Base-by-base conservation (phyloP, 495 filamentous ascomycete genomes). In the Hyaloscypha finlandica region DNA sequence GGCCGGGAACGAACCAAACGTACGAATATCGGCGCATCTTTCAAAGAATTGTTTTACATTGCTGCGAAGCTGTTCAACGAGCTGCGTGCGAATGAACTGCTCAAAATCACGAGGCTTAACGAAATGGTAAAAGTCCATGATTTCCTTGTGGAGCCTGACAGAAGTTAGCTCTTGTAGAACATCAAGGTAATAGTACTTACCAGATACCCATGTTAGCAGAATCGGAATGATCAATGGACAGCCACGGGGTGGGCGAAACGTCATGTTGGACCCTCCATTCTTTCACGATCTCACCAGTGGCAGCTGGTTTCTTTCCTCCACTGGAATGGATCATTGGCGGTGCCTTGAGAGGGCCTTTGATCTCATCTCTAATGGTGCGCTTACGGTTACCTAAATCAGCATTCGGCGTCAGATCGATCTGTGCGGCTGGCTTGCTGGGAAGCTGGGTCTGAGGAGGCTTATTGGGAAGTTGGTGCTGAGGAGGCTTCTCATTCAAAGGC, bases 1-100 rank as follows among this genome's bases (percentile, higher is more conserved):
- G 9, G 92, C 92, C 16, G 92, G 91, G 71, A 93, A 99, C 0
- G 95, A 98, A 19, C 95, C 95, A 77, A 98, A 99, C 11, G 88
- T 81, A 22, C 83, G 81, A 2, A 97, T 75, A 48, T 88, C 80
- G 29, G 86, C 82, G 48, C 85, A 83, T 5, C 77, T 72, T 69
- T 85, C 85, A 14, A 79, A 76, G 22, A 62, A 77, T 42, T 79
- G 78, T 69, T 93, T 83, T 4, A 83, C 77, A 32, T 68, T 64
- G 32, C 85, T 77, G 1, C 92, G 69, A 20, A 94, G 84, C 5
- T 84, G 73, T 2, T 76, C 68, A 16, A 98, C 78, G n/a, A 99
- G 75, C 39, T 92, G 85, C 12, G 80, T 73, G 11, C 95, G 90
- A 33, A 97, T 83, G 2, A 79, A 79, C 59, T 93, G 82, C 75